Evolutionary conservation across 2,329 filamentous ascomycete species (phyloP).

Genomic region (Lasiodiplodia hormozganensis): DNA sequence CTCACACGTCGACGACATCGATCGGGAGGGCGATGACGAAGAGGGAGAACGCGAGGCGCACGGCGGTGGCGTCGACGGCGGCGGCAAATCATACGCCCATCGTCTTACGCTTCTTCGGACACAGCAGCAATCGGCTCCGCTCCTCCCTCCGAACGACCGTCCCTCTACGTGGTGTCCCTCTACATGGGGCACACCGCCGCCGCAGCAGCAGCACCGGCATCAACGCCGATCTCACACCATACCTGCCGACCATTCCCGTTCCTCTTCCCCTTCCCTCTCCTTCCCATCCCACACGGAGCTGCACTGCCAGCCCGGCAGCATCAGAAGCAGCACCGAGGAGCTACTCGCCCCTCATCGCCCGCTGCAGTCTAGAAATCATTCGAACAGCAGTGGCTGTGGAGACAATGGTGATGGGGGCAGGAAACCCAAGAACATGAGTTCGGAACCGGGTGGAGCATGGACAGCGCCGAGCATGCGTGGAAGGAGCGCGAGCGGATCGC

Average conservation of each 20-base stretch:
- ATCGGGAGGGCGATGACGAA: background rate
- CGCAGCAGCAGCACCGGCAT: background rate
- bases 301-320: background rate
- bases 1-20: conserved; percentile 2
- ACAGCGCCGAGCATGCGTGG: background rate
- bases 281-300: background rate
- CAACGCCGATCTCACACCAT: background rate
- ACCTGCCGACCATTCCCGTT: background rate
- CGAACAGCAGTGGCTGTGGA: background rate
- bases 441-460: background rate
- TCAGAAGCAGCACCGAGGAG: background rate
- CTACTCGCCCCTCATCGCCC: no score
- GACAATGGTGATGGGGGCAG: background rate
- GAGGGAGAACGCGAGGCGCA: no score
- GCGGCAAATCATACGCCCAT: background rate
- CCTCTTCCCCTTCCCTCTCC: background rate
- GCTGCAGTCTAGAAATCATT: no score
- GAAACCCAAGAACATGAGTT: background rate
- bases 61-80: background rate
- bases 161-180: background rate
- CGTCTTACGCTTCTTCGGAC: background rate
- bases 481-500: background rate
- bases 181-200: background rate
- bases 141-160: background rate
- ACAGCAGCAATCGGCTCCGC: background rate